These are phyloP conservation scores for Pezicula neosporulosa DNA, from an alignment of 2,329 filamentous ascomycete species.

Conservation along the genomic window DNA sequence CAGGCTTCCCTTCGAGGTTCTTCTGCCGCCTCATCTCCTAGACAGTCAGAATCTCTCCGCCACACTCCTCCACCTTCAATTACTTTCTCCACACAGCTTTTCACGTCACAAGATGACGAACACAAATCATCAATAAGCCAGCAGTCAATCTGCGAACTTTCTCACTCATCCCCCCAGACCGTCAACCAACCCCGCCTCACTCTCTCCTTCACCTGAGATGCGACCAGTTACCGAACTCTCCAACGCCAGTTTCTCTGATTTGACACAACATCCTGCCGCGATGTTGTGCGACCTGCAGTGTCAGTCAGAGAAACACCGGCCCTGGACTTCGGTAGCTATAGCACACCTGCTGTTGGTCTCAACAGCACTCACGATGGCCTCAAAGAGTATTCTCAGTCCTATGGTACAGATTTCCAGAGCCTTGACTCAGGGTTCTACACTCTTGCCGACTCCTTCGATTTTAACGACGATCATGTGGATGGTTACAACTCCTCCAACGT, in stretches of 20 bases:
- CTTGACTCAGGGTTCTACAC: slow-evolving; percentile 73
- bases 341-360: slow-evolving; percentile 49
- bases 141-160: slow-evolving; percentile 22
- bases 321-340: slow-evolving; percentile 21
- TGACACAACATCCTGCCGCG: slow-evolving; percentile 99
- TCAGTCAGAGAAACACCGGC: slow-evolving; percentile 67
- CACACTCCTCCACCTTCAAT: slow-evolving; percentile 33
- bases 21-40: slow-evolving; percentile 39
- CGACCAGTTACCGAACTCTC: slow-evolving; percentile 45
- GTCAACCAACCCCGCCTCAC: slow-evolving; percentile 58
- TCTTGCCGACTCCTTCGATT: slow-evolving; percentile 64
- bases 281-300: slow-evolving; percentile 99
- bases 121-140: slow-evolving; percentile 12
- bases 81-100: slow-evolving; percentile 57
- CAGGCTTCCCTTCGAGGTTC: slow-evolving; percentile 36
- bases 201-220: slow-evolving; percentile 59
- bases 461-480: slow-evolving; percentile 66
- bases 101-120: slow-evolving; percentile 39
- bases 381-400: slow-evolving; percentile 63
- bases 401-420: slow-evolving; percentile 72
- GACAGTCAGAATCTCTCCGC: slow-evolving; percentile 35
- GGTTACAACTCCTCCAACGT: slow-evolving; percentile 53
- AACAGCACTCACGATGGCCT: slow-evolving; percentile 63
- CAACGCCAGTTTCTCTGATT: slow-evolving; percentile 56
- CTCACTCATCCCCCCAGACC: slow-evolving; percentile 39